A percentile compares a stretch with the other conserved stretches of the same genome.
Evolutionary conservation across 176 grass and related monocot species (phyloP).

Genomic region (Oryza glumipatula): DNA sequence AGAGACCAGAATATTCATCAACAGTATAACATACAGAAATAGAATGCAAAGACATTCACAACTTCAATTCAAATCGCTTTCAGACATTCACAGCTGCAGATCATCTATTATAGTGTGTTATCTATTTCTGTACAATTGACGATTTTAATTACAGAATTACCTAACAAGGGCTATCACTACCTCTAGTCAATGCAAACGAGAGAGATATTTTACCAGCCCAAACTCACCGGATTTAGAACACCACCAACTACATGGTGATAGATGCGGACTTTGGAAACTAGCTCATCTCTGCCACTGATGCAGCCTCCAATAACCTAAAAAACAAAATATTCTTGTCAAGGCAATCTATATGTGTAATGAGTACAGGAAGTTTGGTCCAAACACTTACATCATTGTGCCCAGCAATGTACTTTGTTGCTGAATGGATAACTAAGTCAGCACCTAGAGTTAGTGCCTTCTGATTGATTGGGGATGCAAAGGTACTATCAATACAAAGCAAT

Average conservation of each 20-base stretch:
- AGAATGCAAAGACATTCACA: not conserved
- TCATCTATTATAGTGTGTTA: too few relatives aligned
- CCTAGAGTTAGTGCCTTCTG: slow-evolving; percentile 96
- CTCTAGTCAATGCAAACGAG: slow-evolving; percentile 3
- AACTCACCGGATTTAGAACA: slow-evolving; percentile 83
- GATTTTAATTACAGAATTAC: not conserved
- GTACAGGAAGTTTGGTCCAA: not conserved
- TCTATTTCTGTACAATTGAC: too few relatives aligned
- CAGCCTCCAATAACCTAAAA: slow-evolving; percentile 79
- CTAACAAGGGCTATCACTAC: not conserved
- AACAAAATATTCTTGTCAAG: slow-evolving; percentile 21
- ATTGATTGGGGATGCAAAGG: slow-evolving; percentile 96
- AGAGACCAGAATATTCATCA: slow-evolving; percentile 13
- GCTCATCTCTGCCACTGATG: slow-evolving; percentile 70
- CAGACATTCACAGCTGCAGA: not conserved
- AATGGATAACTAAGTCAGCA: slow-evolving; percentile 96
- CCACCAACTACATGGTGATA: slow-evolving; percentile 94
- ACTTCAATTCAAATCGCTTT: not conserved
- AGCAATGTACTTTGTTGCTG: slow-evolving; percentile 96
- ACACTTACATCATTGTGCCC: slow-evolving; percentile 96
- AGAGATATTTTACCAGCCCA: not conserved
- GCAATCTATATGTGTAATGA: slow-evolving; percentile 14
- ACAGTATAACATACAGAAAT: slow-evolving; percentile 1
- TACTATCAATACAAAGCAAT: slow-evolving; percentile 95
- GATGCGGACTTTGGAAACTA: slow-evolving; percentile 72